Evolutionary conservation across 129 eudicot species (phyloP).

Genomic region (Chrysanthemum seticuspe): DNA sequence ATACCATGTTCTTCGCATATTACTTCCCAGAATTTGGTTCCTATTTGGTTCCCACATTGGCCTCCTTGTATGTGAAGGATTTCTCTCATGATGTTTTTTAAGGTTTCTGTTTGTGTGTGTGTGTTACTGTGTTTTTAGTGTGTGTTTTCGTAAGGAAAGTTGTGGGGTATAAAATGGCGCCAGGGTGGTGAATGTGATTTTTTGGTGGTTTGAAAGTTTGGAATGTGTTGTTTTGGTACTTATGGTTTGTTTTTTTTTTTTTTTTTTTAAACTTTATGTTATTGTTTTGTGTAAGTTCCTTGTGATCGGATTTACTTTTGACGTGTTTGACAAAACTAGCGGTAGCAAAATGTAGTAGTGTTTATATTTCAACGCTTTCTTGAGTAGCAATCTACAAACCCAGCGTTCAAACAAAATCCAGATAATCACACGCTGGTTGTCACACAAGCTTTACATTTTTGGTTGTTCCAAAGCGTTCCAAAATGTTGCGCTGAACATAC

Average conservation of each 20-base stretch:
- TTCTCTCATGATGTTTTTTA: conserved; percentile 59
- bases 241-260: neutral
- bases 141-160: conserved; percentile 3
- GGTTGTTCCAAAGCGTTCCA: too few species aligned
- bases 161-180: conserved; percentile 7
- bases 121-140: conserved; percentile 14
- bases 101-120: neutral
- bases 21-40: conserved; percentile 89
- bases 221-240: neutral
- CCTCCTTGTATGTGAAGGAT: conserved; percentile 91
- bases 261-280: too few species aligned
- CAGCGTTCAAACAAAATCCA: too few species aligned
- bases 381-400: too few species aligned
- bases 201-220: neutral
- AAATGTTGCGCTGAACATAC: too few species aligned
- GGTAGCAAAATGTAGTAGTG: too few species aligned
- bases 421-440: too few species aligned
- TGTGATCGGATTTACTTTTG: too few species aligned
- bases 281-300: too few species aligned
- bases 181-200: neutral
- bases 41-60: conserved; percentile 96
- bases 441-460: too few species aligned
- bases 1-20: conserved; percentile 83
- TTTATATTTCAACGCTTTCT: too few species aligned
- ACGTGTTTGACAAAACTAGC: too few species aligned